Evolutionary conservation across 1,139 yeast species (phyloP).

Genomic region (Pichia sp.): DNA sequence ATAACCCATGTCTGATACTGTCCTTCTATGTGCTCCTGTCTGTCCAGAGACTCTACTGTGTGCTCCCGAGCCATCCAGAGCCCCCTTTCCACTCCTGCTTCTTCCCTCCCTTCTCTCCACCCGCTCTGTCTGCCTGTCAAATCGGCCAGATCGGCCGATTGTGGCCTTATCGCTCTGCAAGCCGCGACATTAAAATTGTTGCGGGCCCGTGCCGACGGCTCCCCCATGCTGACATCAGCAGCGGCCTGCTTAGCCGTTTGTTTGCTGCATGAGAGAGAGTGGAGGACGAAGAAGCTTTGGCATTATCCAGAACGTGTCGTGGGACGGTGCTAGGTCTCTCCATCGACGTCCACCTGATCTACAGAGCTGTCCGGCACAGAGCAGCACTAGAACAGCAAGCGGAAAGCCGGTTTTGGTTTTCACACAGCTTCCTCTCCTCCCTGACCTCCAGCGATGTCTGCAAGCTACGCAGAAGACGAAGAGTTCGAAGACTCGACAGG

Average conservation of each 20-base stretch:
- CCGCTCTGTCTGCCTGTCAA: neutral
- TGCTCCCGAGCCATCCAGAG: no score
- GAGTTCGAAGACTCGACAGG: slow-evolving; percentile 1
- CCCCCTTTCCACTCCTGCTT: neutral
- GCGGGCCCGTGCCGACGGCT: no score
- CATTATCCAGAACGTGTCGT: no score
- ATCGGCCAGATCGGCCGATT: neutral
- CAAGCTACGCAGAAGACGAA: neutral
- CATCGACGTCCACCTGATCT: no score
- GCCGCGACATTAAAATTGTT: neutral
- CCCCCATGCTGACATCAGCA: neutral
- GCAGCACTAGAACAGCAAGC: no score
- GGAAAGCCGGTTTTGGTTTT: no score
- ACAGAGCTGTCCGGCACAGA: no score
- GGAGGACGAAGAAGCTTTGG: no score
- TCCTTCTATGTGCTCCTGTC: neutral
- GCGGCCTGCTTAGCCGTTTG: neutral
- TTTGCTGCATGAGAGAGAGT: neutral
- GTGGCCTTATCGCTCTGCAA: neutral
- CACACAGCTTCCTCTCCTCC: no score
- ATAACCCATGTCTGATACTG: neutral
- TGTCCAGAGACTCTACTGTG: neutral
- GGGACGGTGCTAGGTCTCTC: no score
- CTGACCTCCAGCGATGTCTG: neutral
- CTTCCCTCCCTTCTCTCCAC: neutral